Evolutionary conservation across 208 protist genomes (phyloP).

Genomic region (Herpetomonas samuelpessoai): DNA sequence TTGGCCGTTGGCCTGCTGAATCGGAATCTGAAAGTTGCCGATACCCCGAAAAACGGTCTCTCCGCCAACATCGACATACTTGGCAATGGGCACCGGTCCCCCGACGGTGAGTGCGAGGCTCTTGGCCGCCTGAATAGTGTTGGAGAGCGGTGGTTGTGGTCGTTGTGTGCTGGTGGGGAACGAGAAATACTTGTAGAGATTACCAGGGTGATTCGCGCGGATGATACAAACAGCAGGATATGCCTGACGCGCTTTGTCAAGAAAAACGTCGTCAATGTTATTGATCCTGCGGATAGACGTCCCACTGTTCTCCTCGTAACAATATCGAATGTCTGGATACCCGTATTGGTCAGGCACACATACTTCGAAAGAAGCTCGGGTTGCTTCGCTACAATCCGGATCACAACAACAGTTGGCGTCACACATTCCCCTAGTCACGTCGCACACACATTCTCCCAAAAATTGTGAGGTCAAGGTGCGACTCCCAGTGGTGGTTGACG

Average conservation of each 20-base stretch:
- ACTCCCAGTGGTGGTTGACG: constrained; percentile 8
- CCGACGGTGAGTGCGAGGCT: constrained; percentile 18
- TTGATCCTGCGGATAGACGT: constrained; percentile 37
- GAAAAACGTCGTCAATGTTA: constrained; percentile 29
- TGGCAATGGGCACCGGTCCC: constrained; percentile 21
- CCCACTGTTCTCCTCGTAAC: constrained; percentile 32
- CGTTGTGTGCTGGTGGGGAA: constrained; percentile 45
- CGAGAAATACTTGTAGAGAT: constrained; percentile 63
- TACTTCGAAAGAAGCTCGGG: constrained; percentile 32
- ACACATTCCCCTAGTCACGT: constrained; percentile 59
- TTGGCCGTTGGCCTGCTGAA: constrained; percentile 27
- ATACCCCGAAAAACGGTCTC: constrained; percentile 23
- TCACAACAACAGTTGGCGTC: constrained; percentile 83
- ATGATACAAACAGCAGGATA: constrained; percentile 55
- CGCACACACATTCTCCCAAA: constrained; percentile 74
- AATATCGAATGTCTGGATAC: constrained; percentile 52
- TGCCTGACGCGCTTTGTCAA: constrained; percentile 34
- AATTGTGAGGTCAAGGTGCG: constrained; percentile 74
- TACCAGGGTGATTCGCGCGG: constrained; percentile 52
- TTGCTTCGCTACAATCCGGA: constrained; percentile 39
- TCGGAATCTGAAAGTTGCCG: constrained; percentile 38
- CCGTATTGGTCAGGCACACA: constrained; percentile 57
- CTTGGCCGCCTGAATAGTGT: not conserved
- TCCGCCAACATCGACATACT: constrained; percentile 15
- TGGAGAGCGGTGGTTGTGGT: constrained; percentile 10